phyloP scores from a whole-genome alignment of 805 yeast species.

The Lachancea thermotolerans region DNA sequence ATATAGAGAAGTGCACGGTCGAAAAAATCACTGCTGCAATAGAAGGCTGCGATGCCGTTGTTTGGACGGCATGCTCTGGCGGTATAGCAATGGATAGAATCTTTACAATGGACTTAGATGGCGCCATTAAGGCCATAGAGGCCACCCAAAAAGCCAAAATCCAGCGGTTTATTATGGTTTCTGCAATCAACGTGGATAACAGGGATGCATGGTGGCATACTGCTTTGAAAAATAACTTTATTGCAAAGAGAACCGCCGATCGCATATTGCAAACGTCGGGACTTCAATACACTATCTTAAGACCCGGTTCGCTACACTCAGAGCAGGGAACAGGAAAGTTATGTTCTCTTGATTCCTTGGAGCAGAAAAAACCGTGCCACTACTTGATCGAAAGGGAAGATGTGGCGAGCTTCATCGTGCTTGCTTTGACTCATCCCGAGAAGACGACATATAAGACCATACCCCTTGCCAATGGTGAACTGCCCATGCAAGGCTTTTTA shows the following conservation, averaged over 20 bases:
- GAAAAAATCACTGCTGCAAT: slow-evolving; percentile 34
- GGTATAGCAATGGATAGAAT: slow-evolving; percentile 44
- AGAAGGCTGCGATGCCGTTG: slow-evolving; percentile 47
- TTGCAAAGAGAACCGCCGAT: slow-evolving; percentile 60
- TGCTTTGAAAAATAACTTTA: slow-evolving; percentile 42
- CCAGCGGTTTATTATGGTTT: slow-evolving; percentile 44
- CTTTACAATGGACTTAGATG: slow-evolving; percentile 54
- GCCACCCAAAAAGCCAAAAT: slow-evolving; percentile 42
- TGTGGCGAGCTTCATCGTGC: slow-evolving; percentile 44
- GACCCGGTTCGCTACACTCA: slow-evolving; percentile 44
- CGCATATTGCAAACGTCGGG: slow-evolving; percentile 34
- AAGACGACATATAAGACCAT: slow-evolving; percentile 38
- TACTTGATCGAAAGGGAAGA: slow-evolving; percentile 43
- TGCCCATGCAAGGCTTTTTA: slow-evolving; percentile 22
- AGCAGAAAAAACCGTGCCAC: slow-evolving; percentile 16
- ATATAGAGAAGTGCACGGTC: slow-evolving; percentile 34
- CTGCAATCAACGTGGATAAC: slow-evolving; percentile 50
- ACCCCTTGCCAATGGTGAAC: slow-evolving; percentile 40
- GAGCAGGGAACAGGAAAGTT: slow-evolving; percentile 40
- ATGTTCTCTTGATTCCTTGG: slow-evolving; percentile 10
- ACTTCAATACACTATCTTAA: slow-evolving; percentile 50
- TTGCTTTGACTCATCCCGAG: slow-evolving; percentile 33
- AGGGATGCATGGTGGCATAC: slow-evolving; percentile 39
- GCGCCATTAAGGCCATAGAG: slow-evolving; percentile 50
- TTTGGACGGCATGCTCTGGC: slow-evolving; percentile 58